These are phyloP conservation scores for Euclidium syriacum DNA, from an alignment of 345 rosid species.

Conservation along the genomic window DNA sequence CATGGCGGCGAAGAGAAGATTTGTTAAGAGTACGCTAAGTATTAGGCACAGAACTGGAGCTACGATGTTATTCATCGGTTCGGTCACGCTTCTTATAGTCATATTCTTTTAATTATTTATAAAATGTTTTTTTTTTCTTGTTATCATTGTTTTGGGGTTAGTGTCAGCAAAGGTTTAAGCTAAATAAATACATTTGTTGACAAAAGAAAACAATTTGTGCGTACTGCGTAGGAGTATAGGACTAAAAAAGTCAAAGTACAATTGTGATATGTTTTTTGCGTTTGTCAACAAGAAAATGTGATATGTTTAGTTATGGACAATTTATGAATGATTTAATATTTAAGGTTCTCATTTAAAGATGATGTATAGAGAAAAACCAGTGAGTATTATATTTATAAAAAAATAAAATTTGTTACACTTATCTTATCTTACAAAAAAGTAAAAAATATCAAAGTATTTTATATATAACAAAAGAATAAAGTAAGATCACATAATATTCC, in stretches of 20 bases:
- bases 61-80: background rate
- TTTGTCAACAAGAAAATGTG: conserved; percentile 8
- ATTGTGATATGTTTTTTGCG: background rate
- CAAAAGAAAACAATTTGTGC: background rate
- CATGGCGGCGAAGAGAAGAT: conserved; percentile 29
- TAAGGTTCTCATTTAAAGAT: background rate
- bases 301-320: background rate
- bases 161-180: background rate
- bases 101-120: background rate
- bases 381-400: too few species aligned
- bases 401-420: too few species aligned
- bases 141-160: background rate
- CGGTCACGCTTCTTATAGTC: background rate
- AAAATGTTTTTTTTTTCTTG: background rate
- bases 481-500: too few species aligned
- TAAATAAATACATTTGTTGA: conserved; percentile 10
- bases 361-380: background rate
- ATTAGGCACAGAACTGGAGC: conserved; percentile 15
- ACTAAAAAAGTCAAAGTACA: background rate
- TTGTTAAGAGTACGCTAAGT: conserved; percentile 40
- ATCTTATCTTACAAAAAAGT: too few species aligned
- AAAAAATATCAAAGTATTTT: too few species aligned
- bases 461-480: too few species aligned
- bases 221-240: too few species aligned
- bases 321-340: background rate